Base-by-base conservation (phyloP, 495 filamentous ascomycete species). In the Podospora fimiseda region DNA sequence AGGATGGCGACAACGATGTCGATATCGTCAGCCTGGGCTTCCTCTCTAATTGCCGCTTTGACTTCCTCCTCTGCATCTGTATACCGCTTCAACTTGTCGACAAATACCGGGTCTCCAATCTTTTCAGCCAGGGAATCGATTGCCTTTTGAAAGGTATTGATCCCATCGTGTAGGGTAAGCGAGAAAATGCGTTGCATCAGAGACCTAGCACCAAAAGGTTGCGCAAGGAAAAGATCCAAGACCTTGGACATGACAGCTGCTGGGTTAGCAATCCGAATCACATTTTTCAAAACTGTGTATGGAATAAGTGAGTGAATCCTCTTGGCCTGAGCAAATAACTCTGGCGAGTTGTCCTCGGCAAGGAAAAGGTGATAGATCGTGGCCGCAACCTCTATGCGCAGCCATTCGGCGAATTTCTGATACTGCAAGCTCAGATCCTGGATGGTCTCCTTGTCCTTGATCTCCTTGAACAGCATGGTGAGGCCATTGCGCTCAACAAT, bases 351-450 rank as follows among this genome's bases (percentile, higher is more conserved):
- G 64, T 98, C 93, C 66, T 98, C 93, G 33, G 93, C 93, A 38
- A 98, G 79, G 78, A 98, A 98, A 24, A 98, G 74, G 67, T 98
- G 93, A 66, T 98, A 98, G 33, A 98, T 81, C 13, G 93, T 96
- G 19, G 93, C 93, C 6, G 93, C 93, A 39, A 98, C 86, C 69
- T 98, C 93, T 61, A 98, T 98, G 22, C 94, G 85, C 44, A 97
- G 74, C 93, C 93, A 98, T 69, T 98, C 93, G 22, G 92, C 92
- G 62, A 98, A 98, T 63, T 97, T 97, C 60, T 93, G 87, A 66
- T 97, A 98, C 65, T 97, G 90, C 22, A 93, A 80, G 60, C 86
- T 91, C 19, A 98, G 78, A 57, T 97, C 90, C 55, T 81, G 79
- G 43, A 98, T 89, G 14, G 77, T 87, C 38, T 86, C 70, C 72